Base-by-base conservation (phyloP, 2,329 filamentous ascomycete genomes). In the Phialophora macrospora region DNA sequence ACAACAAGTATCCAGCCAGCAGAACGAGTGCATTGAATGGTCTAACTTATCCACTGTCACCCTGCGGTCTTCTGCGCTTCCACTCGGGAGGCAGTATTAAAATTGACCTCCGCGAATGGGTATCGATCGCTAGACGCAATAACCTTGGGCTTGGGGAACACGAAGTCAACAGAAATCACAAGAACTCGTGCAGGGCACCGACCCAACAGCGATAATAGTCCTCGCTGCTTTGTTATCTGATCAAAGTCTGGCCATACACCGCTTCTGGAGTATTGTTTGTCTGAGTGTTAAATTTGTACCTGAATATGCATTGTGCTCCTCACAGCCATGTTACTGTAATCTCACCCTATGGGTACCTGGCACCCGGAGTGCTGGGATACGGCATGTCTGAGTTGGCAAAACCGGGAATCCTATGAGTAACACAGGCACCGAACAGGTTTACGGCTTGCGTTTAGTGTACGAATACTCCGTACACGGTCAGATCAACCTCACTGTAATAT, bases 231-330 rank as follows among this genome's bases (percentile, higher is more conserved):
- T 51, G 4, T 46, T 30, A 28, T 24, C 7, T 20, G 46, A 46
- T 26, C 12, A 17, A 46, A 5, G 26, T 12, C 17, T 30, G 6
- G n/a, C 22, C 24, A 20, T 59, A 59, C 56, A 59, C 41, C 56
- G 20, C 56, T 44, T 49, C 28, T 28, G 26, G 22, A 44, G 8
- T 32, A 30, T 30, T 20, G 26, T 5, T 32, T 54, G 38, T 44
- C 32, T 48, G 32, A 17, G n/a, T 56, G 51, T 51, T 60, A 64
- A 64, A 22, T 64, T 64, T 64, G 44, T 64, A 24, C 48, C 48
- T 52, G 48, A n/a, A 20, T 28, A 34, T 38, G 17, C 34, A 54
- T 49, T n/a, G 49, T 61, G n/a, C 52, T 9, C 51, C 52, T 57
- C 54, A 63, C 30, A 32, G 56, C 32, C 56, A 30, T 64, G 62